Evolutionary conservation across 306 rosid species (phyloP), one percentile per base, ranked within the genome.

Genomic region (Citrullus amarus): DNA sequence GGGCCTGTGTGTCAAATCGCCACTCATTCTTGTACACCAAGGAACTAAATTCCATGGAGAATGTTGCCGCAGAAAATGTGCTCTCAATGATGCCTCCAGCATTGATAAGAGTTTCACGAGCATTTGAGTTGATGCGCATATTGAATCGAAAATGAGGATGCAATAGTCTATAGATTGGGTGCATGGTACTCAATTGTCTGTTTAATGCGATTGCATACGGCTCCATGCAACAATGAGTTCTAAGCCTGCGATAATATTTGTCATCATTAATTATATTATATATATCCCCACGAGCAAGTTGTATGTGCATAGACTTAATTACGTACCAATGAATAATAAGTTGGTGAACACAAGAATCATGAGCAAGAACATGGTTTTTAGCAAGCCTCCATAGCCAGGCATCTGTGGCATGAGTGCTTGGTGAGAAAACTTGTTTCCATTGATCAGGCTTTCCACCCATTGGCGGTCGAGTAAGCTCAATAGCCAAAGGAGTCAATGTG

Each of bases 331-430:
- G 98, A 71, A 79, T 86, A 53, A 89, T 88, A 16, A 94, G 97
- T 76, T 94, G 97, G 78, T 94, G 97, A 83, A 81, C 77, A 44
- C 94, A 89, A 41, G 94, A 68, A 76, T 94, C 97, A 72, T 94
- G 97, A 44, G 98, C 92, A 75, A 90, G 91, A 70, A 90, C 89
- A 78, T 94, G 98, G 70, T 90, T 79, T 81, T 92, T 92, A 57
- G 98, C 98, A 2, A 93, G 68, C 77, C 96, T 88, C 98, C 98
- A 93, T 3, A 94, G 91, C 98, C 97, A 94, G 54, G 85, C 80
- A 11, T 71, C 85, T 2, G 98, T 94, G 10, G 96, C 80, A 9
- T 44, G 13, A 89, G 87, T 85, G 6, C 76, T 0, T 3, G 97
- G 96, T 3, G 55, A 56, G 56, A 60, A 88, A 5, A 86, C 94